These are phyloP conservation scores for Helianthus annuus DNA, from an alignment of 129 eudicot genomes.

Conservation along the genomic window HanXRQr2.0-SUNRISE NC_035447.2:14287341-14287840, in stretches of 20 bases:
- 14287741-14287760: too few species aligned
- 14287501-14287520: conserved; percentile 43
- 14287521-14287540: conserved; percentile 63
- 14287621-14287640: neutral
- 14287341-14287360: conserved; percentile 35
- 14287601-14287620: neutral
- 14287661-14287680: too few species aligned
- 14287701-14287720: too few species aligned
- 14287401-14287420: conserved; percentile 11
- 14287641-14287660: neutral
- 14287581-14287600: conserved; percentile 32
- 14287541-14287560: conserved; percentile 49
- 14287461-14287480: conserved; percentile 31
- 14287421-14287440: neutral
- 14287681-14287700: too few species aligned
- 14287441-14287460: neutral
- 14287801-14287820: too few species aligned
- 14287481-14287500: conserved; percentile 31
- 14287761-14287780: too few species aligned
- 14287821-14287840: too few species aligned
- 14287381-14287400: conserved; percentile 5
- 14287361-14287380: conserved; percentile 35
- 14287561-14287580: conserved; percentile 25
- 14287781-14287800: too few species aligned
- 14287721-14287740: too few species aligned